Evolutionary conservation across 441 rosid species (phyloP), one percentile per base, ranked within the genome.

Genomic region (Melastoma candidum): DNA sequence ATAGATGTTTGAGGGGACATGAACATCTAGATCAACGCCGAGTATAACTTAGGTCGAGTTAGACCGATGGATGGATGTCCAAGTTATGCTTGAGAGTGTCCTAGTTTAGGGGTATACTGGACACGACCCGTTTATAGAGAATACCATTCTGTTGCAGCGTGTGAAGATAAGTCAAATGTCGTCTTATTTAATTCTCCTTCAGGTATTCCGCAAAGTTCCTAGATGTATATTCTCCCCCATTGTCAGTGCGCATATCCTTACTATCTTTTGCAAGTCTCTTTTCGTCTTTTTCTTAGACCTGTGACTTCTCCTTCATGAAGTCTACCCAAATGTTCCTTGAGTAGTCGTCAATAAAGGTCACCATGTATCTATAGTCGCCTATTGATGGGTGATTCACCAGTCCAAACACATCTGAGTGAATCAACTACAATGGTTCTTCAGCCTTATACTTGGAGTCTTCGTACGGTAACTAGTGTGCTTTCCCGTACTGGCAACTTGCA

Each of bases 371-470:
- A 29, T 13, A 3, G 24, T 32, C 44, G 43, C 48, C 60, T 44
- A 56, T 26, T 43, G 27, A 56, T 56, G 43, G 60, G 26, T 56
- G 51, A 11, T 47, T 56, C 4, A 56, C 51, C 4, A 7, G 48
- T 13, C 49, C 26, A 45, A 54, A 54, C 58, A 43, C 32, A 43
- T 54, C 14, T 24, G 48, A 24, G 25, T 47, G 36, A 3, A 49
- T 44, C 43, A 44, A 32, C 36, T 59, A 44, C 7, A 1, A 51
- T 39, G n/a, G 43, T 44, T 10, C 58, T 7, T 24, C 45, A 7
- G 32, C 48, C 11, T 22, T 44, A 43, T 46, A 26, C 2, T 46
- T 29, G 12, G 44, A 47, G 11, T 46, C 24, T 26, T 46, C 60
- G 13, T 47, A 26, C 12, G 51, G 51, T 11, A 56, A 12, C 9